Base-by-base conservation (phyloP, 1,284 basidiomycete genomes). In the Rhodotorula glutinis region DNA sequence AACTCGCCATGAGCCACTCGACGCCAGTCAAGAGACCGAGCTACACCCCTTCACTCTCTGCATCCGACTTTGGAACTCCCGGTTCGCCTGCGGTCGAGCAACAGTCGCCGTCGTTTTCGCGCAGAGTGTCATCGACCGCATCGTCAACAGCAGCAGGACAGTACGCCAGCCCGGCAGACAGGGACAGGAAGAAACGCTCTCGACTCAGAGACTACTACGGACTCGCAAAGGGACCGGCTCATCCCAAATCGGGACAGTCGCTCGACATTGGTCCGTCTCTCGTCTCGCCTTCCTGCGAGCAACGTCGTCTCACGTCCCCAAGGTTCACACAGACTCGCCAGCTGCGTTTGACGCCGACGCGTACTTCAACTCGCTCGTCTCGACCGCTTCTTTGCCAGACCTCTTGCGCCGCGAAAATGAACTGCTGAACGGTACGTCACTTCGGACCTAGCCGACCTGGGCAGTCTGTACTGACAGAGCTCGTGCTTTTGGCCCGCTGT, bases 121-220 rank as follows among this genome's bases (percentile, higher is more conserved):
- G 67, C 9, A 61, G 61, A 16, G 43, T 40, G 5, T 63, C n/a
- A n/a, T n/a, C 59, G 58, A 44, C 59, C 54, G 64, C 52, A 17
- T 60, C 64, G 43, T 65, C 64, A 3, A 30, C 27, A 5, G 58
- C 41, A 25, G 44, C 27, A 11, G 27, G 8, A 33, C 25, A 14
- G 53, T 40, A 29, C 51, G n/a, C 40, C 43, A 21, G 27, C 3
- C 16, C 49, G 4, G 49, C 49, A 51, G 49, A 51, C 49, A 61
- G 63, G 53, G 49, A 51, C 49, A 61, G 63, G 53, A 61, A 69
- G 27, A 67, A 60, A 8, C 40, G 87, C 70, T 88, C 91, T 76
- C 76, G 91, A 59, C 75, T 92, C 63, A 82, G 90, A 75, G 90
- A 89, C 73, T 90, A 92, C 75, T 92, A 92, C 82, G 89, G 90